Evolutionary conservation across 352 stramenopile species (phyloP), one percentile per base, ranked within the genome.

Genomic region (Phytophthora macrochlamydospora): DNA sequence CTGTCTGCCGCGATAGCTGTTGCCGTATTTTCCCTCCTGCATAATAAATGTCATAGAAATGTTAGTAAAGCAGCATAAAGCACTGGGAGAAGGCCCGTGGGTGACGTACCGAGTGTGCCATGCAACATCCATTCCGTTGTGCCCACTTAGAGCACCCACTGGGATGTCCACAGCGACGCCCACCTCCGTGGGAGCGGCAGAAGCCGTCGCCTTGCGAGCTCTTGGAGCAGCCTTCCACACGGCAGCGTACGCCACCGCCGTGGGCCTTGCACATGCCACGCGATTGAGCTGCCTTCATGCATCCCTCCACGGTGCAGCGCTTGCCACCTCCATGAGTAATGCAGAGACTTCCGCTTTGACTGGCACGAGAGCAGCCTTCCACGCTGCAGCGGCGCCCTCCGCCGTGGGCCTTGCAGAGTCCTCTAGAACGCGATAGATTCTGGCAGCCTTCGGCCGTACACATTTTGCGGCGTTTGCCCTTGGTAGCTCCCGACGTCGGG

Each of bases 211-310:
- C 85, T 52, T 94, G 87, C 3, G 83, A 92, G 64, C 84, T 93
- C 69, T 94, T 94, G 7, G 78, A 71, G 65, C 87, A 94, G 18
- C 80, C 87, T n/a, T 92, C 83, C n/a, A 92, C 76, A 50, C 83
- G 85, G 60, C 87, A 94, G n/a, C 87, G 87, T 30, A 92, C 85
- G 31, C 87, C 87, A 43, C 87, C 87, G 14, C 87, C 87, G 51
- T 94, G 87, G 7, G 87, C 87, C 65, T 94, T 94, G 70, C 87
- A 94, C 87, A 93, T 93, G 7, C 87, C 87, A 18, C 85, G 79
- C 12, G 81, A 91, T 50, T 94, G 87, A 8, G 87, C 87, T 28
- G 87, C 85, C 61, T 93, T 94, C 48, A 83, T 65, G 33, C 87
- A 94, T 4, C 87, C 85, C 2, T 92, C 81, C 11, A 94, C 81